These are phyloP conservation scores for Harrya chromipes DNA, from an alignment of 768 basidiomycete genomes.

Conservation along the genomic window DNA sequence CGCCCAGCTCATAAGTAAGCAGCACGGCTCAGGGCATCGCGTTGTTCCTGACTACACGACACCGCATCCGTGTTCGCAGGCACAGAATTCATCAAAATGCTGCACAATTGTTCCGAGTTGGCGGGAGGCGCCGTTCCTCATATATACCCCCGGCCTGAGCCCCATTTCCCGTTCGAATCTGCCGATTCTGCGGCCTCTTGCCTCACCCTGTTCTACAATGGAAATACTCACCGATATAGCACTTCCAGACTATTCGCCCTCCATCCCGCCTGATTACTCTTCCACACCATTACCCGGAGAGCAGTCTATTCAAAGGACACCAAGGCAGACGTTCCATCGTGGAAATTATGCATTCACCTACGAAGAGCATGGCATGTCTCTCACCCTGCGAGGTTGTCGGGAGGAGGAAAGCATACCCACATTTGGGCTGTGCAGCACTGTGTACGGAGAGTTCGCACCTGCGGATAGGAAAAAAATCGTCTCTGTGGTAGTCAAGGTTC, in stretches of 20 bases:
- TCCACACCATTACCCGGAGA: constrained; percentile 51
- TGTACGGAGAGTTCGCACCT: constrained; percentile 29
- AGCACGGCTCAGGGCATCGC: constrained; percentile 12
- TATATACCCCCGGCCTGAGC: constrained; percentile 18
- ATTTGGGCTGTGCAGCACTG: constrained; percentile 29
- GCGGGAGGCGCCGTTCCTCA: constrained; percentile 7
- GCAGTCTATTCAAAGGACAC: constrained; percentile 49
- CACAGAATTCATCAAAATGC: constrained; percentile 6
- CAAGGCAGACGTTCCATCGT: constrained; percentile 7
- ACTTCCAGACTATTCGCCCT: constrained; percentile 54
- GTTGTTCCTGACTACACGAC: constrained; percentile 13
- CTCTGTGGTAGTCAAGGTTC: constrained; percentile 29
- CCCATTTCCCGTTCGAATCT: not conserved
- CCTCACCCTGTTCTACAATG: constrained; percentile 8
- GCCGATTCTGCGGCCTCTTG: constrained; percentile 1
- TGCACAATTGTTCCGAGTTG: constrained; percentile 6
- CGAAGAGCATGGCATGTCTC: constrained; percentile 28
- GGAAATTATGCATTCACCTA: constrained; percentile 30
- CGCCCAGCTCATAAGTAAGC: constrained; percentile 2
- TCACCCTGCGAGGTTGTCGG: constrained; percentile 30
- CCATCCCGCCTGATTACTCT: constrained; percentile 58
- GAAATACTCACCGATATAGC: constrained; percentile 9
- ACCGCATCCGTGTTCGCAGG: constrained; percentile 9
- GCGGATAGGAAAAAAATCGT: constrained; percentile 23
- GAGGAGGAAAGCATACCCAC: constrained; percentile 29